These are phyloP conservation scores for Ophiocordyceps unilateralis DNA, from an alignment of 2,329 filamentous ascomycete species.

Conservation along the genomic window DNA sequence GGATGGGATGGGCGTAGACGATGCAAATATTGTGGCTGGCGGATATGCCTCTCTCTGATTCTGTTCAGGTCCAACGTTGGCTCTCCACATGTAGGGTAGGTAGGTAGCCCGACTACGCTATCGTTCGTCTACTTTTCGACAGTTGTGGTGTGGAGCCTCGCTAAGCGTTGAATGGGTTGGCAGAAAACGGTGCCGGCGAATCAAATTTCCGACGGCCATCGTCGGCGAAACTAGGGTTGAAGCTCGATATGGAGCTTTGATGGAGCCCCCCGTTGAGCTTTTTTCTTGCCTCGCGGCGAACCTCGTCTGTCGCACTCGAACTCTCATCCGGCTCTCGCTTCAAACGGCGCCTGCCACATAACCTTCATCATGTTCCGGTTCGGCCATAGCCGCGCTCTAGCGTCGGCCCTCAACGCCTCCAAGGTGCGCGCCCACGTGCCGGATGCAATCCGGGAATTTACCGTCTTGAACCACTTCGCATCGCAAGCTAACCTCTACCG, in stretches of 20 bases:
- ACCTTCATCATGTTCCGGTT: constrained; percentile 64
- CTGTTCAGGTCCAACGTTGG: no score
- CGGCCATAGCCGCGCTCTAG: constrained; percentile 64
- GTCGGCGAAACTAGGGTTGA: constrained; percentile 7
- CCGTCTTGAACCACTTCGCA: no score
- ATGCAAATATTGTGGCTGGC: no score
- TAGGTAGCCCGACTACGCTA: no score
- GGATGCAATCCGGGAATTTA: background rate
- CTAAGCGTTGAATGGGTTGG: no score
- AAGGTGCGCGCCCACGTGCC: constrained; percentile 37
- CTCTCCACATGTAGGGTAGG: no score
- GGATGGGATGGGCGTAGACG: constrained; percentile 21
- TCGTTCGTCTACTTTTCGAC: no score
- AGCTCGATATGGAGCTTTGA: constrained; percentile 2
- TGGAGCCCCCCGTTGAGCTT: constrained; percentile 6
- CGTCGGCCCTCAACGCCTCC: constrained; percentile 61
- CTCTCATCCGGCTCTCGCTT: background rate
- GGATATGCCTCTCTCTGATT: no score
- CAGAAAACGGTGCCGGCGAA: background rate
- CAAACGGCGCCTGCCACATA: constrained; percentile 5
- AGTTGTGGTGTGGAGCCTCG: no score
- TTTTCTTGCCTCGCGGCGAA: background rate
- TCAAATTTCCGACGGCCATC: constrained; percentile 3
- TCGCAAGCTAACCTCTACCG: background rate
- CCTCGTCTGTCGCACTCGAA: constrained; percentile 1